phyloP scores from a whole-genome alignment of 768 basidiomycete species.

The Kwoniella sp. region DNA sequence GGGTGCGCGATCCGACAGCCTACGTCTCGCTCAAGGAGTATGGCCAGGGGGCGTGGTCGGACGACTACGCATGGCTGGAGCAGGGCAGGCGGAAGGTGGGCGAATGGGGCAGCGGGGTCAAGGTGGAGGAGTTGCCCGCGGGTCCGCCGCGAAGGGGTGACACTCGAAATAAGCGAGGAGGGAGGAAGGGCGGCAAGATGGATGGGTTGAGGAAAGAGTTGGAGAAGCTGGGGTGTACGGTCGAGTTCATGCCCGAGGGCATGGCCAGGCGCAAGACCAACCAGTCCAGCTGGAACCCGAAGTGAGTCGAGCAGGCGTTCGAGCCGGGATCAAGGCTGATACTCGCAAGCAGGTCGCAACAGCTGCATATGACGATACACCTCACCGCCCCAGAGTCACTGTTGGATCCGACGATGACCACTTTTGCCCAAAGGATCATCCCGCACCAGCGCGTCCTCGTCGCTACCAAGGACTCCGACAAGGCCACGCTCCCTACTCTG shows the following conservation, averaged over 20 bases:
- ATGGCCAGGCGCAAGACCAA: constrained; percentile 76
- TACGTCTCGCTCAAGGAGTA: constrained; percentile 69
- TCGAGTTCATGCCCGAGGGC: constrained; percentile 71
- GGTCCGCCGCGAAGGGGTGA: constrained; percentile 16
- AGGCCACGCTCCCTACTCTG: constrained; percentile 14
- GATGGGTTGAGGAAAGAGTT: constrained; percentile 67
- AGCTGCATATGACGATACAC: constrained; percentile 67
- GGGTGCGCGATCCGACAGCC: constrained; percentile 34
- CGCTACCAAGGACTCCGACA: constrained; percentile 58
- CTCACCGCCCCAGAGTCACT: constrained; percentile 59
- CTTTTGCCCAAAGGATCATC: constrained; percentile 1
- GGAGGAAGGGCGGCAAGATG: constrained; percentile 61
- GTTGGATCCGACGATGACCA: neutral
- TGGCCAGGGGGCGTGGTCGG: constrained; percentile 79
- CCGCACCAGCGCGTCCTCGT: constrained; percentile 50
- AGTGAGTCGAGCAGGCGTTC: constrained; percentile 54
- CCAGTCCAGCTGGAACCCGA: constrained; percentile 76
- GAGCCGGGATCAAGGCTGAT: too few relatives aligned
- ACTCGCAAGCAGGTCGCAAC: constrained; percentile 57
- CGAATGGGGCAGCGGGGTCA: constrained; percentile 58
- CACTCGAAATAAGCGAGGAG: constrained; percentile 38
- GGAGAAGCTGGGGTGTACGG: constrained; percentile 63
- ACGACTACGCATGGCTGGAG: constrained; percentile 82
- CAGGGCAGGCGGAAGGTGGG: constrained; percentile 70
- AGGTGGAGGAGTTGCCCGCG: constrained; percentile 34